These are phyloP conservation scores for Rhytidhysteron rufulum DNA, from an alignment of 2,329 filamentous ascomycete genomes.

Conservation along the genomic window DNA sequence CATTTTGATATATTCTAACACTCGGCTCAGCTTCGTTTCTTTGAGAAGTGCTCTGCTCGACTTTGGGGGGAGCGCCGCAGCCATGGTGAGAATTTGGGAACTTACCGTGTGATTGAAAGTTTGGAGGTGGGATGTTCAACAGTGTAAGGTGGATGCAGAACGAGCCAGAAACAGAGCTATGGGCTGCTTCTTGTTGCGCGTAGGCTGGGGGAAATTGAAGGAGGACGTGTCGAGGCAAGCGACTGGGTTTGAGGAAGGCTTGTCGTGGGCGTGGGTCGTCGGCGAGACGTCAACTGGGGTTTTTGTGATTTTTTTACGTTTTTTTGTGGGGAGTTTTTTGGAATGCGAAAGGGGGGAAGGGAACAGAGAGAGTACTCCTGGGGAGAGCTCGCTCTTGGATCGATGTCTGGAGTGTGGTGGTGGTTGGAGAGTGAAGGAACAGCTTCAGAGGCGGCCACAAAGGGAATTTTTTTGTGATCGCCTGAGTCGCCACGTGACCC, in stretches of 20 bases:
- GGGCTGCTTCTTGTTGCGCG: conserved; percentile 17
- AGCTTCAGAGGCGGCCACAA: conserved; percentile 12
- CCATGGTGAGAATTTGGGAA: too few species aligned
- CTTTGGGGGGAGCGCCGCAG: too few species aligned
- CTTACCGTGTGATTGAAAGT: too few species aligned
- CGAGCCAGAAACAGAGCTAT: conserved; percentile 17
- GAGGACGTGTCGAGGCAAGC: conserved; percentile 23
- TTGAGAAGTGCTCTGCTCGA: too few species aligned
- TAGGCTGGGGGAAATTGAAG: conserved; percentile 17
- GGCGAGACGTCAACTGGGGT: conserved; percentile 16
- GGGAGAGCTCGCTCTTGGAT: conserved; percentile 10
- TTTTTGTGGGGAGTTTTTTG: conserved; percentile 35
- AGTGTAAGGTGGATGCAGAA: not conserved
- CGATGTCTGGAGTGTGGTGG: conserved; percentile 1
- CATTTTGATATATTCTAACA: conserved; percentile 28
- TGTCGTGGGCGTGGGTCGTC: conserved; percentile 22
- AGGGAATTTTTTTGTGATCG: conserved; percentile 9
- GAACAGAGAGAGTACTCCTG: conserved; percentile 21
- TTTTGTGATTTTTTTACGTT: conserved; percentile 36
- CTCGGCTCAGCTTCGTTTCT: too few species aligned
- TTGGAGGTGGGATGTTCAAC: too few species aligned
- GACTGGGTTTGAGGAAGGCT: conserved; percentile 18
- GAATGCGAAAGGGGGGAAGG: conserved; percentile 34
- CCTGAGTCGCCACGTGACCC: too few species aligned
- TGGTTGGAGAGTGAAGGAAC: conserved; percentile 18